Base-by-base conservation (phyloP, 148 eudicot species). In the Fagopyrum esculentum region DNA sequence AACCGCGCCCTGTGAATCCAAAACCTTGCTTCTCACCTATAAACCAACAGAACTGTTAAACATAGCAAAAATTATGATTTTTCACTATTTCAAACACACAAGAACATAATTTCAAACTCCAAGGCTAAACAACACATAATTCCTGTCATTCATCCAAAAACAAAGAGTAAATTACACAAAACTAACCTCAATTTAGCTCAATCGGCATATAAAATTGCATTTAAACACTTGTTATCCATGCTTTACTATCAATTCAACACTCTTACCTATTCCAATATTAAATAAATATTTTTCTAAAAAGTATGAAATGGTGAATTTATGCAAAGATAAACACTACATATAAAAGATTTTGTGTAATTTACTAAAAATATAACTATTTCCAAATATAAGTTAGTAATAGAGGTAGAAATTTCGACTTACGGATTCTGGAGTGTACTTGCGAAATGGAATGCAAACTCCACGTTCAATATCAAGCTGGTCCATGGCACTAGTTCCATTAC, bases 391-490 rank as follows among this genome's bases (percentile, higher is more conserved):
- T 40, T 13, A 66, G 47, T 7, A 45, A 48, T 29, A 47, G 46
- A 57, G 6, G 9, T 30, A 8, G 40, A 45, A 57, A 46, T 43
- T 9, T 45, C 26, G 15, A 49, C 85, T 50, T 78, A 94, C 98
- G 72, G 80, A 75, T 70, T 95, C 82, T 45, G 99, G 99, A 4
- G 87, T 81, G 73, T 95, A 95, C 89, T 95, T 95, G 54, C 99
- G 91, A 45, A 95, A 95, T 3, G 99, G 99, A 49, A 92, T 87
- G 74, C 99, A 95, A 84, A 95, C 99, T 11, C 99, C 99, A 35
- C 97, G 93, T 64, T 95, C 99, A 50, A 95, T 83, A 72, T 92
- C 99, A 48, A 95, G 90, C 83, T 83, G 93, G 57, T 92, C 99
- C 77, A 90, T 70, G 51, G 99, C 99, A 79, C 83, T 93, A 43